Base-by-base conservation (phyloP, 495 filamentous ascomycete genomes). In the Tuber microsphaerosporum region DNA sequence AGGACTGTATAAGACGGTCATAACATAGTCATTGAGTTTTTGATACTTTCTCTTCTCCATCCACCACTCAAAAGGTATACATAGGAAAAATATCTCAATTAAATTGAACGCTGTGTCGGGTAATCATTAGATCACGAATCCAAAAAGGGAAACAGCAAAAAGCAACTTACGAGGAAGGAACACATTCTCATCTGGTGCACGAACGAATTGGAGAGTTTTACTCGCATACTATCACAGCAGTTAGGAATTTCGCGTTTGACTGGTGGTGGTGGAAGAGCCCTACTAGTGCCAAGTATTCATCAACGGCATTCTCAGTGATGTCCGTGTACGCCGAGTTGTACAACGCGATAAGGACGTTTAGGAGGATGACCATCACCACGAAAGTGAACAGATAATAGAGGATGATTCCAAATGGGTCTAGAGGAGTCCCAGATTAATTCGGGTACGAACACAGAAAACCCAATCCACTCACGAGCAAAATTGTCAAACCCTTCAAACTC, bases 371-470 rank as follows among this genome's bases (percentile, higher is more conserved):
- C 92, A 97, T 97, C 45, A 99, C 90, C n/a, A 97, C 88, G 81
- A 99, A 99, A 39, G 93, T 97, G 83, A 96, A 99, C 73, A 97
- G 87, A 83, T 99, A 98, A 84, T 98, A 97, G 16, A 97, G 89
- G 10, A 95, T 91, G 31, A 94, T 88, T 3, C 93, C 94, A 81
- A 95, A 97, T 0, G 94, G 94, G 34, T 87, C 88, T 71, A 85
- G 85, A 39, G 88, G 88, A 17, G 89, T 86, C 76, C 95, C 91
- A 81, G 94, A 97, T 16, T 89, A 91, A 41, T 87, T 87, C 77
- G 96, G 94, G 68, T 96, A 92, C 5, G 92, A 93, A 70, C 92
- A 90, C 90, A 97, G 91, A n/a, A 31, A 14, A 26, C 9, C 9
- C 48, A n/a, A 8, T 26, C 16, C 22, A 77, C 75, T 31, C 43